These are phyloP conservation scores for Sonneratia alba DNA, from an alignment of 345 rosid species.

Conservation along the genomic window DNA sequence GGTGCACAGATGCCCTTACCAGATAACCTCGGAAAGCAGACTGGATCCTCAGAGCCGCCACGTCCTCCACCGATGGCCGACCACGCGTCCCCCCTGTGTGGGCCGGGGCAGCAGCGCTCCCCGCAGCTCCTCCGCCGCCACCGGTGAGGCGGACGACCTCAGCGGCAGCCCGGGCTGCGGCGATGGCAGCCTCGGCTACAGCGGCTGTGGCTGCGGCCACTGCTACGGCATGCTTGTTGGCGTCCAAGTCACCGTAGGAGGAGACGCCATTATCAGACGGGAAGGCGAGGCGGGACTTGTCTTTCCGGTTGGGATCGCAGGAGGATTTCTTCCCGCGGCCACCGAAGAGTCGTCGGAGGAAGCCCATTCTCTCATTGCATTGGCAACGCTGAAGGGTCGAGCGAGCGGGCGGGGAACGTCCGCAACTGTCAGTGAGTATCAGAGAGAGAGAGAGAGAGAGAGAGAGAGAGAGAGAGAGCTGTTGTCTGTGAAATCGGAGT, in stretches of 20 bases:
- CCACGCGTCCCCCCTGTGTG: background rate
- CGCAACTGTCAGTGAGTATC: no score
- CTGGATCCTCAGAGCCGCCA: conserved; percentile 66
- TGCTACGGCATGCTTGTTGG: conserved; percentile 72
- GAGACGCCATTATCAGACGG: background rate
- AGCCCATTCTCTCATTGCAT: conserved; percentile 53
- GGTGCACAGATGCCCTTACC: conserved; percentile 33
- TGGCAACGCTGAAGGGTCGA: background rate
- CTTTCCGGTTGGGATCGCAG: conserved; percentile 28
- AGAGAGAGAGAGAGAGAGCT: no score
- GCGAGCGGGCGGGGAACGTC: background rate
- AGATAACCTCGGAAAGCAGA: conserved; percentile 88
- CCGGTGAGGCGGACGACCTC: conserved; percentile 83
- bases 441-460: no score
- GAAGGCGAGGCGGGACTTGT: no score
- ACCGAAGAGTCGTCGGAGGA: conserved; percentile 69
- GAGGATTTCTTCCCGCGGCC: conserved; percentile 21
- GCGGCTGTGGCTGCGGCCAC: conserved; percentile 92
- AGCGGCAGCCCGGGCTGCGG: conserved; percentile 91
- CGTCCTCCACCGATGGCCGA: conserved; percentile 20
- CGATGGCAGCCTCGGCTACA: conserved; percentile 81
- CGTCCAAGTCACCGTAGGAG: conserved; percentile 31
- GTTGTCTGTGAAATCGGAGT: no score
- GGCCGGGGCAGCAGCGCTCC: conserved; percentile 2
- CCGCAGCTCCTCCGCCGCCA: conserved; percentile 13